Base-by-base conservation (phyloP, 2,329 filamentous ascomycete species). In the Pseudogymnoascus sp. region DNA sequence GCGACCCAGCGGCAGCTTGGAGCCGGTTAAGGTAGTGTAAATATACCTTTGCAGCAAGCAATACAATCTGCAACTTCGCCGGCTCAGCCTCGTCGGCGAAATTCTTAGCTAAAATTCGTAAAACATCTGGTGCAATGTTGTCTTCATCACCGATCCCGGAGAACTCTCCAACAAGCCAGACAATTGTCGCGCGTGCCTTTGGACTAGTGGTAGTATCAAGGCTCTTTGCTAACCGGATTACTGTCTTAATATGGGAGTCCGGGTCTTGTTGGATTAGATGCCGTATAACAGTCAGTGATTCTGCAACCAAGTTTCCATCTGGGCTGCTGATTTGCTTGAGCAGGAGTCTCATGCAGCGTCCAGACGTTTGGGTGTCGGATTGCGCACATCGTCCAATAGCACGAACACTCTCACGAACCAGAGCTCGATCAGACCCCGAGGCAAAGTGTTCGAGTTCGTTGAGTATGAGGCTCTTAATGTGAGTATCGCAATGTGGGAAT, bases 131-230 rank as follows among this genome's bases (percentile, higher is more conserved):
- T 0, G 94, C 94, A 63, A 99, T 92, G 67, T 95, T 95, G 70
- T 94, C 86, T 62, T 92, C 86, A 8, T 86, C 82, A 60, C 90
- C 84, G 2, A 88, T 73, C 0, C 90, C 90, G 0, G 92, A 84
- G 67, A 95, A 97, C 72, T 99, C 94, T 48, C 94, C 94, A 0
- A 97, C 92, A 0, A 99, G 82, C 94, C 94, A 99, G 66, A 99
- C 88, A 64, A 99, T 96, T 57, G 90, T 96, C 2, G 94, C 94
- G 65, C 94, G 82, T 3, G 94, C 94, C 62, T 91, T 87, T 1
- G 94, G 85, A 63, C 94, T 92, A 0, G 88, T 90, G 1, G 91
- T 89, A 3, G 87, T 88, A 69, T 96, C 94, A 2, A 99, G 82
- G 63, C 96, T 92, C 73, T 91, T 94, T 5, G 94, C 94, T 56